Percentiles rank a stretch among this genome's conserved stretches.
phyloP scores from a whole-genome alignment of 805 yeast genomes.

The Candida boidinii region DNA sequence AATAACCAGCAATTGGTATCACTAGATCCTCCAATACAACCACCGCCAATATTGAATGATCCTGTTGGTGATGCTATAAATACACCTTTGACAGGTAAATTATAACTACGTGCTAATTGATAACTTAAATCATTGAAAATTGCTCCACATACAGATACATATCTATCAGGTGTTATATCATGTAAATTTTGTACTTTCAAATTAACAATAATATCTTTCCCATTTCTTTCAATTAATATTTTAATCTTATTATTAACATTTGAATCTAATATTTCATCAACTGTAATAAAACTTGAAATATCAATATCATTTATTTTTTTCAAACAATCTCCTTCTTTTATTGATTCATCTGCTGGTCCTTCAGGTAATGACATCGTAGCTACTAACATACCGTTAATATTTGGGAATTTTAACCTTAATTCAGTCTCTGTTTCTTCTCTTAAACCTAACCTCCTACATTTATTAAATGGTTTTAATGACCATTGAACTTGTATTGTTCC shows the following conservation, averaged over 20 bases:
- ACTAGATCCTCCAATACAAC: too few relatives aligned
- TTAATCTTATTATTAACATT: slow-evolving; percentile 52
- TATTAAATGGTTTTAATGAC: slow-evolving; percentile 81
- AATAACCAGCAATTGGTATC: slow-evolving; percentile 66
- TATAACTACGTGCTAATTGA: slow-evolving; percentile 79
- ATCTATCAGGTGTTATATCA: slow-evolving; percentile 72
- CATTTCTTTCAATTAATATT: slow-evolving; percentile 67
- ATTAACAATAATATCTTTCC: slow-evolving; percentile 39
- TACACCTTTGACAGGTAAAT: slow-evolving; percentile 80
- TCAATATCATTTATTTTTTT: slow-evolving; percentile 60
- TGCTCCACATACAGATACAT: slow-evolving; percentile 79
- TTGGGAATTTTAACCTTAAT: slow-evolving; percentile 65
- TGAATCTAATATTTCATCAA: slow-evolving; percentile 77
- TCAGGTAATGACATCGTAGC: slow-evolving; percentile 75
- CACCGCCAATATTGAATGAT: slow-evolving; percentile 58
- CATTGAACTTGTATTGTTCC: slow-evolving; percentile 93
- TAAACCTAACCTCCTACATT: slow-evolving; percentile 81
- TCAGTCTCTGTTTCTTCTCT: slow-evolving; percentile 62
- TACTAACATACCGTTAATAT: slow-evolving; percentile 70
- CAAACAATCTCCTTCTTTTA: slow-evolving; percentile 82
- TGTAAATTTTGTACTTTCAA: slow-evolving; percentile 71
- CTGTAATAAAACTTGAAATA: slow-evolving; percentile 63
- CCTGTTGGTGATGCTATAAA: slow-evolving; percentile 72
- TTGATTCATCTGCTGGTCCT: slow-evolving; percentile 70
- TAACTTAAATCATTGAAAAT: slow-evolving; percentile 79